Evolutionary conservation across 225 moss, liverwort and hornwort genomes (phyloP).

Genomic region (Physcomitrium patens): DNA sequence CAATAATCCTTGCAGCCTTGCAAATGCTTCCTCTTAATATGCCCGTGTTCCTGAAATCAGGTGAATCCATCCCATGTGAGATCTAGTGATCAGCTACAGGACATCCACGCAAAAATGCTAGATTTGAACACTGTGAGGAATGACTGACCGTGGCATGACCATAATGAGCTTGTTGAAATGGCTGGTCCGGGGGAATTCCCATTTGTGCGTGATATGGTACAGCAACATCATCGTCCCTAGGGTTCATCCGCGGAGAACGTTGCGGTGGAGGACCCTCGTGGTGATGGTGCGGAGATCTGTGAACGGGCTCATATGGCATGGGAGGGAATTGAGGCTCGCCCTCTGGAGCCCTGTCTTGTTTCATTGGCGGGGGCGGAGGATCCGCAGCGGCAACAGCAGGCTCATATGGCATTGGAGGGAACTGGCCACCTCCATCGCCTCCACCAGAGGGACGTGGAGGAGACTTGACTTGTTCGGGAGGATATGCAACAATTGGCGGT

Average conservation of each 20-base stretch:
- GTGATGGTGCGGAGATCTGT: conserved; percentile 31
- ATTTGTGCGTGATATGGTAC: conserved; percentile 29
- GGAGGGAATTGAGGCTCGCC: conserved; percentile 36
- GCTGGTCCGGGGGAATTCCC: conserved; percentile 28
- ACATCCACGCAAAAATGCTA: no score
- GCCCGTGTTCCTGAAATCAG: conserved; percentile 39
- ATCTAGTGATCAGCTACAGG: not conserved
- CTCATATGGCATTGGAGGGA: conserved; percentile 50
- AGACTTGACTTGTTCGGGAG: conserved; percentile 1
- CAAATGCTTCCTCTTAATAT: conserved; percentile 44
- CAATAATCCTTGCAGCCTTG: conserved; percentile 61
- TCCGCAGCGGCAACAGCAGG: not conserved
- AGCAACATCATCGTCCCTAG: conserved; percentile 1
- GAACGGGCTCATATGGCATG: conserved; percentile 49
- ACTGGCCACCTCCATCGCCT: conserved; percentile 14
- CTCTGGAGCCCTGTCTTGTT: conserved; percentile 16
- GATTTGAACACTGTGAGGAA: not conserved
- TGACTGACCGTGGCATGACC: conserved; percentile 36
- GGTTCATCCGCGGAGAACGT: conserved; percentile 6
- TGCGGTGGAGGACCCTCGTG: conserved; percentile 23
- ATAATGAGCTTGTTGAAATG: conserved; percentile 35
- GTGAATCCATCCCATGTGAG: not conserved
- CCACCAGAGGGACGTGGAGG: conserved; percentile 21
- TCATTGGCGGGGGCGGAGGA: conserved; percentile 19
- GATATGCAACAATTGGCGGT: conserved; percentile 22